Conservation (phyloP, 192 early-diverging fungal species). For the Coemansia sp. region DNA sequence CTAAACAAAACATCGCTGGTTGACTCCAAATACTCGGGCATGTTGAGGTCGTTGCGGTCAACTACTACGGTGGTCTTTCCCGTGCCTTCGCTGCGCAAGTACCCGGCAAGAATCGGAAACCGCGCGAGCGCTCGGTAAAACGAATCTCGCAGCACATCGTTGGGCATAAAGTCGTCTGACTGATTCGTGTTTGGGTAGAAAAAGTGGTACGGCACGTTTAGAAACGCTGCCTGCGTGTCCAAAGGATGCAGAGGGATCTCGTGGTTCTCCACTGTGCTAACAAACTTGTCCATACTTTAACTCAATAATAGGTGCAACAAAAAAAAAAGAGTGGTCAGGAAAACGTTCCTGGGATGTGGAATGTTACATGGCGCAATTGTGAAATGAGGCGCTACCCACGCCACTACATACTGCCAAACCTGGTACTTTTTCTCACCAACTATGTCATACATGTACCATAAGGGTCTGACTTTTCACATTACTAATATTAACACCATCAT, state of each 20-base stretch:
- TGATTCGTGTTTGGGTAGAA: conserved; percentile 35
- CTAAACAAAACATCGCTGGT: conserved; percentile 11
- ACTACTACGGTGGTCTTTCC: conserved; percentile 26
- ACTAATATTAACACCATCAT: background rate
- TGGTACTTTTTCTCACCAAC: background rate
- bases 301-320: too few relatives aligned
- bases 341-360: too few relatives aligned
- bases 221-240: conserved; percentile 50
- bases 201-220: conserved; percentile 48
- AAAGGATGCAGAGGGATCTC: conserved; percentile 41
- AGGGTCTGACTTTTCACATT: background rate
- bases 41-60: conserved; percentile 32
- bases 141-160: conserved; percentile 12
- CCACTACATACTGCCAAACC: background rate
- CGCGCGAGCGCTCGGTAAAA: conserved; percentile 40
- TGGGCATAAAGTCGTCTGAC: conserved; percentile 39
- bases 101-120: conserved; percentile 39
- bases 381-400: background rate
- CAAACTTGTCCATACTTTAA: conserved; percentile 38
- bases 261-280: conserved; percentile 31
- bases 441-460: background rate
- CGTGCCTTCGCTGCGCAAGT: conserved; percentile 13
- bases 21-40: conserved; percentile 50
- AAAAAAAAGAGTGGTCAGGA: too few relatives aligned
- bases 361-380: too few relatives aligned